Percentiles rank a stretch among this genome's conserved stretches.
Conservation (phyloP, 2,329 filamentous ascomycete genomes). For the Leptographium lundbergii region DNA sequence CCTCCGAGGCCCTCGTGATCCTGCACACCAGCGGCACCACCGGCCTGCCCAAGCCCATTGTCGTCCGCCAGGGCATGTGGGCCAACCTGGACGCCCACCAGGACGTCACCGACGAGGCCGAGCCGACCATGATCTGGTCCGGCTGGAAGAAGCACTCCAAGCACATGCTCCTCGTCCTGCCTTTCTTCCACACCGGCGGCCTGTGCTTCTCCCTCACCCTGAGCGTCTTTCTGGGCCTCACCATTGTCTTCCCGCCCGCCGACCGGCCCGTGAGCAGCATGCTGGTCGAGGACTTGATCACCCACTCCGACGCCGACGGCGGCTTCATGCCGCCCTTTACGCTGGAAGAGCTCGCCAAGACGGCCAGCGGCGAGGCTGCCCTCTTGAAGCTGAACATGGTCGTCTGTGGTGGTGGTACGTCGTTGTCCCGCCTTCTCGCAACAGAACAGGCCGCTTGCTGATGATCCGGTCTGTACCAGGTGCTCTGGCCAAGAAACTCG, state of each 20-base stretch:
- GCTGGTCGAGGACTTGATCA: constrained; percentile 19
- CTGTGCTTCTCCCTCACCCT: constrained; percentile 17
- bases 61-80: constrained; percentile 24
- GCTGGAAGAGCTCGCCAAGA: constrained; percentile 28
- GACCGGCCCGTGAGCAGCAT: constrained; percentile 22
- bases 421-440: too few species aligned
- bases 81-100: constrained; percentile 19
- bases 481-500: constrained; percentile 23
- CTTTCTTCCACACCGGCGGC: constrained; percentile 20
- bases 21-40: constrained; percentile 34
- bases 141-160: neutral
- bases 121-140: neutral
- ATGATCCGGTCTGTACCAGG: constrained; percentile 13
- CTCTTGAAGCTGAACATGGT: constrained; percentile 23
- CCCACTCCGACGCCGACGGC: constrained; percentile 16
- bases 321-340: constrained; percentile 24
- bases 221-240: constrained; percentile 10
- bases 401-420: constrained; percentile 25
- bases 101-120: neutral
- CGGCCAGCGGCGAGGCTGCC: constrained; percentile 16
- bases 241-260: constrained; percentile 16
- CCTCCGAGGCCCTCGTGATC: constrained; percentile 26
- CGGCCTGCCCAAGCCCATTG: constrained; percentile 31
- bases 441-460: neutral
- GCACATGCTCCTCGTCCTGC: constrained; percentile 17